Conservation (phyloP, 257 asterid genomes). For the Dorcoceras hygrometricum region DNA sequence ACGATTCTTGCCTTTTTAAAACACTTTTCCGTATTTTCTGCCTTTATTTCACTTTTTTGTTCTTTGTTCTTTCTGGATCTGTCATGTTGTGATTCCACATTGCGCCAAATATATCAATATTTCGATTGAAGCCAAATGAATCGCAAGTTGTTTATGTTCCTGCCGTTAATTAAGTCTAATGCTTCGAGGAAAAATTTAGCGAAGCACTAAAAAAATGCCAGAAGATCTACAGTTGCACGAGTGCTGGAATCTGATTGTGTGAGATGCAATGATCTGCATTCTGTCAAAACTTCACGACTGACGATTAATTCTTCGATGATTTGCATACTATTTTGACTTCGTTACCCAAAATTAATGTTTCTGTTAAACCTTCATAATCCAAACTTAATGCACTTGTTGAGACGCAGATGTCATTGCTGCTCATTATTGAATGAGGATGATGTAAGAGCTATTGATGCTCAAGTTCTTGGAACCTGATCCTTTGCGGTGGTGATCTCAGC, state of each 20-base stretch:
- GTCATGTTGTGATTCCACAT: not conserved
- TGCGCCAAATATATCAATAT: not conserved
- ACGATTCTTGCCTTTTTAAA: conserved; percentile 1
- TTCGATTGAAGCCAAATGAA: not conserved
- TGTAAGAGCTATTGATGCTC: not conserved
- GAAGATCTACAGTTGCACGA: not conserved
- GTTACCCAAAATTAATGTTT: not conserved
- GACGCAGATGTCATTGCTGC: not conserved
- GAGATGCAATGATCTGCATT: no score
- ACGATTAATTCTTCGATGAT: no score
- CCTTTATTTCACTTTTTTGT: conserved; percentile 18
- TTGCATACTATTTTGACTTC: not conserved
- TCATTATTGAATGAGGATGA: not conserved
- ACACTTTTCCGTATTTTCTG: conserved; percentile 23
- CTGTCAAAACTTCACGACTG: no score
- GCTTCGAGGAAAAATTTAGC: no score
- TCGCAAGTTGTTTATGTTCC: not conserved
- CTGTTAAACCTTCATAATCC: not conserved
- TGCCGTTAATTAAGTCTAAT: no score
- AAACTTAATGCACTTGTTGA: not conserved
- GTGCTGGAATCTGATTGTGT: not conserved
- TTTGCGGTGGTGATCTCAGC: no score
- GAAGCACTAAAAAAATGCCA: no score
- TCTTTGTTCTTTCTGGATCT: not conserved
- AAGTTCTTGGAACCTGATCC: not conserved